Base-by-base conservation (phyloP, 2,329 filamentous ascomycete genomes). In the Zarea fungicola region DNA sequence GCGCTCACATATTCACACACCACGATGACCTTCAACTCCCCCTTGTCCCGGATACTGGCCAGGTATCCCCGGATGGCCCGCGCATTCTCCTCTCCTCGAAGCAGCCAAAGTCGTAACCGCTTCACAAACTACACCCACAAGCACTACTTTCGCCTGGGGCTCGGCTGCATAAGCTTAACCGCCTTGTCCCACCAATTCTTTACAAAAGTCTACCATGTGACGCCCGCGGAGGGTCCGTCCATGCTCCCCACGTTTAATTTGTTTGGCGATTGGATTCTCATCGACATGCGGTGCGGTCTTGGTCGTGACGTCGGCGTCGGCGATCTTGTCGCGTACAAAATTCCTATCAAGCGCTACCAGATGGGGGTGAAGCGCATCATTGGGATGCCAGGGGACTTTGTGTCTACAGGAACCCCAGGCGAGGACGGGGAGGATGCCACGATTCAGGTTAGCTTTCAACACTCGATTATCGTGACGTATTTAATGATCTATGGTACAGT, bases 211-310 rank as follows among this genome's bases (percentile, higher is more conserved):
- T 80, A 81, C 68, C 74, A 74, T 54, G 60, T 84, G 55, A 76
- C 77, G 18, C 66, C 73, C 4, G 82, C 83, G 14, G 73, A 74
- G 22, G 92, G 92, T 2, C 82, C 89, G 4, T 92, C 87, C 16
- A 97, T 97, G 93, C 78, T 93, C 43, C 92, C 92, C 7, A 96
- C 89, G 0, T 83, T 96, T 52, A 73, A 76, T 21, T 73, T 83
- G 2, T 66, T 73, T 8, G 84, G 83, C 49, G 85, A 92, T 61
- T 83, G 74, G 65, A 74, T 92, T 40, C 65, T 91, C 11, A 78
- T 88, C 46, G 83, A 82, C 52, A 82, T 82, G 56, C 70, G 74
- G n/a, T 78, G 85, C 65, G 80, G 85, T 6, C 74, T 80, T 25
- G 92, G 92, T 4, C 79, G 84, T 28, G 65, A 68, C 57, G 62